These are phyloP conservation scores for Hemisphaericaspora lyxosophila DNA, from an alignment of 1,139 yeast species.

Conservation along the genomic window DNA sequence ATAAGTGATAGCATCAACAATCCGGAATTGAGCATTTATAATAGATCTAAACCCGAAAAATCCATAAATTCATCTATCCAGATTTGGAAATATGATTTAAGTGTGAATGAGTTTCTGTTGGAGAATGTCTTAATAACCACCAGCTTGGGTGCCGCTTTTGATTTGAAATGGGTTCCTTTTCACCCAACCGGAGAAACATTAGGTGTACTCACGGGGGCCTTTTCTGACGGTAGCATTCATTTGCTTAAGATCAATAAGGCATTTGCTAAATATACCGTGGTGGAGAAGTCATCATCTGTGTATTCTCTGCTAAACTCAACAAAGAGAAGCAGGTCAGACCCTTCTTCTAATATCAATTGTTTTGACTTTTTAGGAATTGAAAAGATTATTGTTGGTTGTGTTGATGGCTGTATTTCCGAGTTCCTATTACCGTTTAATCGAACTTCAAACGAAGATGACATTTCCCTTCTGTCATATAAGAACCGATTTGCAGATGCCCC, in stretches of 20 bases:
- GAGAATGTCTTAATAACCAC: conserved; percentile 37
- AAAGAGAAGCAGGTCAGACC: conserved; percentile 12
- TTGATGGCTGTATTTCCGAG: conserved; percentile 68
- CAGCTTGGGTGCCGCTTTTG: conserved; percentile 53
- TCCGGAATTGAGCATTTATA: conserved; percentile 36
- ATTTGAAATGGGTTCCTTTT: conserved; percentile 52
- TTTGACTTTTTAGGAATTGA: conserved; percentile 55
- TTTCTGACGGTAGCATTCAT: conserved; percentile 64
- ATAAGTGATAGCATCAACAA: conserved; percentile 24
- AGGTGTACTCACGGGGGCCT: conserved; percentile 53
- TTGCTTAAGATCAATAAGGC: conserved; percentile 40
- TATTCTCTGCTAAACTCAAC: conserved; percentile 20
- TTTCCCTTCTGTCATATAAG: conserved; percentile 48
- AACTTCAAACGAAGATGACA: conserved; percentile 13
- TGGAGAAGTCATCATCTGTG: conserved; percentile 28
- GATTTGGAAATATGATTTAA: conserved; percentile 44
- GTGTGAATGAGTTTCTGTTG: conserved; percentile 22
- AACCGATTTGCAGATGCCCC: conserved; percentile 51
- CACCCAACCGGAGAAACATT: conserved; percentile 28
- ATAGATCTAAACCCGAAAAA: conserved; percentile 7
- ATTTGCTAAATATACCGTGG: conserved; percentile 20
- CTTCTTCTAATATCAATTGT: conserved; percentile 38
- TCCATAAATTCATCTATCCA: conserved; percentile 42
- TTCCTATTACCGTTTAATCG: conserved; percentile 38
- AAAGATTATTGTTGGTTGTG: conserved; percentile 59